phyloP scores from a whole-genome alignment of 208 protist species.

The Strigomonas culicis region DNA sequence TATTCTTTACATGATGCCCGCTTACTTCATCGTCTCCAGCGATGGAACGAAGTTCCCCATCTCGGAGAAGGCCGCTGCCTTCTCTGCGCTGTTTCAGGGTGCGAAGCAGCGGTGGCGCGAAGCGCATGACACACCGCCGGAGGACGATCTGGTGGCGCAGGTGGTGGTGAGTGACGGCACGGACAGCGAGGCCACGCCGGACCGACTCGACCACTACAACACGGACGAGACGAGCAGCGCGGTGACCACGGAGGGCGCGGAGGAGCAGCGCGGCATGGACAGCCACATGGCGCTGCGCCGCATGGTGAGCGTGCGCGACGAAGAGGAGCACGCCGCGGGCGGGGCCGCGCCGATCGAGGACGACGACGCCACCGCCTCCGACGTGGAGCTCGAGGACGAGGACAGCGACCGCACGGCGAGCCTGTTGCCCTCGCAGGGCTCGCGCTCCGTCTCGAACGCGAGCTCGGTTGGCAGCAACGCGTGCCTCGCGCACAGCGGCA shows the following conservation, averaged over 20 bases:
- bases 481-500: neutral
- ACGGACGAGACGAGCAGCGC: conserved; percentile 1
- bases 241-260: neutral
- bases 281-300: conserved; percentile 8
- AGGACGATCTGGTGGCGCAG: conserved; percentile 21
- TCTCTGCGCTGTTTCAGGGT: conserved; percentile 44
- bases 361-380: conserved; percentile 6
- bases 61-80: conserved; percentile 29
- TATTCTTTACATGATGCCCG: too few species aligned
- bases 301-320: conserved; percentile 19
- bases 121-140: conserved; percentile 19
- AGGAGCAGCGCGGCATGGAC: neutral
- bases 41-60: conserved; percentile 51
- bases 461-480: conserved; percentile 20
- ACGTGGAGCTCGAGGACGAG: neutral
- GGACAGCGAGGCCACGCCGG: conserved; percentile 10
- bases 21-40: conserved; percentile 55
- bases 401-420: conserved; percentile 48
- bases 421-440: conserved; percentile 23
- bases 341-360: neutral
- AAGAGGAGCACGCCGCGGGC: neutral
- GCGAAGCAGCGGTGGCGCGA: conserved; percentile 46
- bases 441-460: conserved; percentile 22
- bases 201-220: conserved; percentile 6
- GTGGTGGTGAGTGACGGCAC: too few species aligned